A percentile compares a stretch with the other conserved stretches of the same genome.
phyloP scores from a whole-genome alignment of 176 grass and related monocot species.

The Juncus inflexus region DNA sequence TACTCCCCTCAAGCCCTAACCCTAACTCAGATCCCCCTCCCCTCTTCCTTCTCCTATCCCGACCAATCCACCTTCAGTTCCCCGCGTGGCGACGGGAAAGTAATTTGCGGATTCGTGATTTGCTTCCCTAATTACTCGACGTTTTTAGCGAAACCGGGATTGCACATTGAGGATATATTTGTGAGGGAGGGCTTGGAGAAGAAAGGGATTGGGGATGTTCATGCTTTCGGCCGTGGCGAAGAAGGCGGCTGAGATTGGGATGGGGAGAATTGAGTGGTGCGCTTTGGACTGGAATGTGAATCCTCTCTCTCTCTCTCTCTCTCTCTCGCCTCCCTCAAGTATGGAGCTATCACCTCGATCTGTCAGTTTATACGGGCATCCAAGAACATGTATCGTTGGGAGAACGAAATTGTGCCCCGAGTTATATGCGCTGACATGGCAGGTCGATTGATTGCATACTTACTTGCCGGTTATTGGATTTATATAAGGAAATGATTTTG shows the following conservation, averaged over 20 bases:
- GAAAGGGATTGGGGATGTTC: conserved; percentile 56
- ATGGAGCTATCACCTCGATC: too few relatives aligned
- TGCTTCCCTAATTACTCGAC: conserved; percentile 62
- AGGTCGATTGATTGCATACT: too few relatives aligned
- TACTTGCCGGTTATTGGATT: too few relatives aligned
- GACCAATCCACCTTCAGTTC: conserved; percentile 45
- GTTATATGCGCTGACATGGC: too few relatives aligned
- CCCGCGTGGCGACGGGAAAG: conserved; percentile 28
- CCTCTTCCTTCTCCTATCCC: conserved; percentile 33
- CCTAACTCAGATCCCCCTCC: conserved; percentile 39
- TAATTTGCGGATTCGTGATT: conserved; percentile 46
- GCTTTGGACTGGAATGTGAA: conserved; percentile 88
- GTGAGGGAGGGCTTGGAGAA: conserved; percentile 60
- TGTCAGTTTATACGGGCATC: too few relatives aligned
- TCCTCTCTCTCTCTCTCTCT: conserved; percentile 43
- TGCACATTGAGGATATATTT: conserved; percentile 63
- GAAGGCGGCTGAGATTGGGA: conserved; percentile 53
- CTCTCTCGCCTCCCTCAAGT: too few relatives aligned
- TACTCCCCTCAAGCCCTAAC: conserved; percentile 14
- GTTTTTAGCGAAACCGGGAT: conserved; percentile 51
- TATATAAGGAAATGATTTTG: too few relatives aligned
- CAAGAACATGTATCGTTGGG: too few relatives aligned
- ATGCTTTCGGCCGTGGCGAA: conserved; percentile 64
- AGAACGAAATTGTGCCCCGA: too few relatives aligned
- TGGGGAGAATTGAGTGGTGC: conserved; percentile 79